Conservation (phyloP, 1,284 basidiomycete species). For the Ganoderma meredithae region DNA sequence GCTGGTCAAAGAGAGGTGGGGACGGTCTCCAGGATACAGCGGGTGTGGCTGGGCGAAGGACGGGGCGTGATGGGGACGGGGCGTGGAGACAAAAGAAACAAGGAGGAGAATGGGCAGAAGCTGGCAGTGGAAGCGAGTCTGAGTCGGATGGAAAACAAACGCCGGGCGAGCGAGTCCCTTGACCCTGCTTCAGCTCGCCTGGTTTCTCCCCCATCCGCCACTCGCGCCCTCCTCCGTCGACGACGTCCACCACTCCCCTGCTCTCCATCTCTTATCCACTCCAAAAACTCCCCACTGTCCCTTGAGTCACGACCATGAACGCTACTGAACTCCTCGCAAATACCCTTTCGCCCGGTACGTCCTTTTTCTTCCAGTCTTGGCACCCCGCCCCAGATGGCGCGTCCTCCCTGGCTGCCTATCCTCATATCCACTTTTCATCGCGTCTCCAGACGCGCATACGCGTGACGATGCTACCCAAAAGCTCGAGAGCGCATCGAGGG, state of each 20-base stretch:
- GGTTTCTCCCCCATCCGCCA: slow-evolving; percentile 27
- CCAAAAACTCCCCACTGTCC: slow-evolving; percentile 20
- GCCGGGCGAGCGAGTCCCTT: slow-evolving; percentile 24
- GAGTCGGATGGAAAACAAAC: slow-evolving; percentile 22
- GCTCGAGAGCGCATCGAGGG: slow-evolving; percentile 83
- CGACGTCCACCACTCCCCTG: slow-evolving; percentile 26
- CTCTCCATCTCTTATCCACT: slow-evolving; percentile 18
- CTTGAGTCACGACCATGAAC: slow-evolving; percentile 71
- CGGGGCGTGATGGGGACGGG: slow-evolving; percentile 8
- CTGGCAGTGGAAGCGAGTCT: slow-evolving; percentile 9
- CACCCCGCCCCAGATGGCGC: slow-evolving; percentile 28
- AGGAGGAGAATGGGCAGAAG: neutral
- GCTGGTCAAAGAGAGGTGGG: neutral
- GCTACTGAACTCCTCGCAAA: slow-evolving; percentile 89
- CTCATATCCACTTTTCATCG: slow-evolving; percentile 18
- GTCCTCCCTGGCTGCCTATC: slow-evolving; percentile 19
- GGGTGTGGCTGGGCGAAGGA: neutral
- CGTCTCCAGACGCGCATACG: slow-evolving; percentile 73
- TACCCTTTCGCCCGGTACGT: slow-evolving; percentile 87
- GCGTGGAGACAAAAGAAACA: slow-evolving; percentile 15
- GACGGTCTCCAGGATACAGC: neutral
- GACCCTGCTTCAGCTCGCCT: slow-evolving; percentile 18
- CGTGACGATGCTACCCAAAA: slow-evolving; percentile 90
- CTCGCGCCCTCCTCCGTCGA: slow-evolving; percentile 23
- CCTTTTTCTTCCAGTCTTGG: slow-evolving; percentile 24